phyloP scores from a whole-genome alignment of 225 moss, liverwort and hornwort genomes.

The Bryoerythrophyllum caledonicum region DNA sequence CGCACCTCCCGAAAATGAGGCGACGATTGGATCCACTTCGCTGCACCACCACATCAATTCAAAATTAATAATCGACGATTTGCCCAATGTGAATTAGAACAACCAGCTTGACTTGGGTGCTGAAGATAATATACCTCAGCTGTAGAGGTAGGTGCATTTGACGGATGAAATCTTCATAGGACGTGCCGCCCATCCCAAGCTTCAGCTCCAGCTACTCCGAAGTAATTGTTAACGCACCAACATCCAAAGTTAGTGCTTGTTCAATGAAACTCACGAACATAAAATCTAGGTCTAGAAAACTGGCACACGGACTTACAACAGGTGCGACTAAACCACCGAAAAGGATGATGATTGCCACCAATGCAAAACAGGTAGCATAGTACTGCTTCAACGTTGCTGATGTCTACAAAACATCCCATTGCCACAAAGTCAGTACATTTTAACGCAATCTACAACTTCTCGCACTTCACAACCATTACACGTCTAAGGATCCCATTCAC shows the following conservation, averaged over 20 bases:
- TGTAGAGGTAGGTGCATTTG: conserved; percentile 87
- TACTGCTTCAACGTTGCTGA: conserved; percentile 58
- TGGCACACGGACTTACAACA: conserved; percentile 37
- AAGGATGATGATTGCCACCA: conserved; percentile 50
- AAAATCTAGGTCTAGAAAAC: conserved; percentile 12
- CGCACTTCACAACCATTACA: background rate
- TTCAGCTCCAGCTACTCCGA: conserved; percentile 78
- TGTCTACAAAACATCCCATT: conserved; percentile 41
- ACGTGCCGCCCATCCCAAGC: conserved; percentile 94
- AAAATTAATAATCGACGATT: background rate
- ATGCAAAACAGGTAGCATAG: conserved; percentile 51
- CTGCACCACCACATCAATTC: conserved; percentile 38
- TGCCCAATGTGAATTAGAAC: background rate
- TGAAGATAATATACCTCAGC: conserved; percentile 60
- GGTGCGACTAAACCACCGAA: conserved; percentile 65
- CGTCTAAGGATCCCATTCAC: background rate
- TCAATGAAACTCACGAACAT: conserved; percentile 13
- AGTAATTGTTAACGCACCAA: conserved; percentile 13
- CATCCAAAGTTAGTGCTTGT: conserved; percentile 17
- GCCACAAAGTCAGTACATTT: background rate
- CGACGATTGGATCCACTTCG: conserved; percentile 95
- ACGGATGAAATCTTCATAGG: conserved; percentile 87
- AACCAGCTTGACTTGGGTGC: background rate
- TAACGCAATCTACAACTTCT: background rate
- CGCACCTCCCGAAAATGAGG: conserved; percentile 95